Evolutionary conservation across 805 yeast genomes (phyloP).

Genomic region (Candida palmyrensis): DNA sequence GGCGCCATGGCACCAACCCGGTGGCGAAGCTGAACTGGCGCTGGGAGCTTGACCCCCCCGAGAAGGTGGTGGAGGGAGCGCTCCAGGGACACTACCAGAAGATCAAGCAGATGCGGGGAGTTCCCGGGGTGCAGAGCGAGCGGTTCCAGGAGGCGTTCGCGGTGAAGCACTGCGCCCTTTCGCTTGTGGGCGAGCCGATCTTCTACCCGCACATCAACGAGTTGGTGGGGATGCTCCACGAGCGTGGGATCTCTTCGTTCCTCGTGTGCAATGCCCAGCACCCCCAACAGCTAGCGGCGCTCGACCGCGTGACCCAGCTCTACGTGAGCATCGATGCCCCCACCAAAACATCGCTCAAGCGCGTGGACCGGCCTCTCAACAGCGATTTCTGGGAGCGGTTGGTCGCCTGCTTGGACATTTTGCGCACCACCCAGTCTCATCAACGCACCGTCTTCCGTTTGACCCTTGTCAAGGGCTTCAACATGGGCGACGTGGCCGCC

Average conservation of each 20-base stretch:
- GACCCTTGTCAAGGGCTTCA: slow-evolving; percentile 89
- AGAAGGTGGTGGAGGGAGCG: slow-evolving; percentile 78
- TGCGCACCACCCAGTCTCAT: slow-evolving; percentile 65
- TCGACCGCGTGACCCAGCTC: slow-evolving; percentile 79
- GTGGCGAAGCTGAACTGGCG: slow-evolving; percentile 91
- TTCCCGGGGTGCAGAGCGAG: slow-evolving; percentile 88
- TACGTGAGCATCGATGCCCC: slow-evolving; percentile 94
- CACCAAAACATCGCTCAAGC: slow-evolving; percentile 72
- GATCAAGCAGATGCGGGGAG: slow-evolving; percentile 92
- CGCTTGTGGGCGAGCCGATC: slow-evolving; percentile 92
- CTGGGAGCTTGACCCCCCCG: slow-evolving; percentile 93
- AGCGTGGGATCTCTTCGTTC: slow-evolving; percentile 74
- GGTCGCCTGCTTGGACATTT: slow-evolving; percentile 71
- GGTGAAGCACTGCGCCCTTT: slow-evolving; percentile 87
- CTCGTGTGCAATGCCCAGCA: slow-evolving; percentile 95
- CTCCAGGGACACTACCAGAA: slow-evolving; percentile 84
- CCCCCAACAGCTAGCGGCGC: slow-evolving; percentile 69
- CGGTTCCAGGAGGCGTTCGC: slow-evolving; percentile 87
- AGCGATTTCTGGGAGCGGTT: slow-evolving; percentile 92
- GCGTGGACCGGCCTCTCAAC: slow-evolving; percentile 83
- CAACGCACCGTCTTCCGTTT: slow-evolving; percentile 90
- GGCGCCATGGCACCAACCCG: slow-evolving; percentile 97
- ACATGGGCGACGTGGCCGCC: slow-evolving; percentile 71
- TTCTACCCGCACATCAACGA: slow-evolving; percentile 88
- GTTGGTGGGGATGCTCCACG: slow-evolving; percentile 77